Conservation (phyloP, 2,329 filamentous ascomycete species). For the Colletotrichum sp. region DNA sequence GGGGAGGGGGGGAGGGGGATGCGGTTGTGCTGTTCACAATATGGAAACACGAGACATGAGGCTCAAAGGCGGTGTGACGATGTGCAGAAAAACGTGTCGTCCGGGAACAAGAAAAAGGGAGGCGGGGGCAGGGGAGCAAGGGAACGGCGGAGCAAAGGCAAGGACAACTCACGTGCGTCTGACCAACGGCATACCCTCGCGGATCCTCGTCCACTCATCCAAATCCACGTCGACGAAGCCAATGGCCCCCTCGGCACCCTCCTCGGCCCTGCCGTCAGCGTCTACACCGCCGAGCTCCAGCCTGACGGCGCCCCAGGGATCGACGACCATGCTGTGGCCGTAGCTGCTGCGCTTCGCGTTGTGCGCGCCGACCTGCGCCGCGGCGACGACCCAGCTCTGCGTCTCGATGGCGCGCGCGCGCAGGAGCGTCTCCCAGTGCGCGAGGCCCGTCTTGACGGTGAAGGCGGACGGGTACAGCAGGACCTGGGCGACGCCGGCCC, state of each 20-base stretch:
- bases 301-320: constrained; percentile 83
- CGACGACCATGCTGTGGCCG: constrained; percentile 83
- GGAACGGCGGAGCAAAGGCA: neutral
- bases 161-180: constrained; percentile 52
- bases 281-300: constrained; percentile 63
- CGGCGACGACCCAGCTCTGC: constrained; percentile 84
- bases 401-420: constrained; percentile 86
- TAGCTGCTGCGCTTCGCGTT: constrained; percentile 82
- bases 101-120: neutral
- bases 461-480: constrained; percentile 91
- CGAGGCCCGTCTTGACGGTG: constrained; percentile 81
- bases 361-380: constrained; percentile 78
- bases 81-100: neutral
- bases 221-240: constrained; percentile 61
- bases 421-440: constrained; percentile 85
- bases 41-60: neutral
- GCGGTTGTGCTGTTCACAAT: neutral
- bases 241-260: constrained; percentile 49
- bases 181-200: constrained; percentile 56
- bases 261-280: constrained; percentile 40
- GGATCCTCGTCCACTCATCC: constrained; percentile 48
- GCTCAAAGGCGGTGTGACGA: neutral
- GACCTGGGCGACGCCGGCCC: constrained; percentile 63
- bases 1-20: neutral
- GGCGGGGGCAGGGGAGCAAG: neutral